Evolutionary conservation across 768 basidiomycete genomes (phyloP), one percentile per base, ranked within the genome.

Genomic region (Polyporus arcularius): DNA sequence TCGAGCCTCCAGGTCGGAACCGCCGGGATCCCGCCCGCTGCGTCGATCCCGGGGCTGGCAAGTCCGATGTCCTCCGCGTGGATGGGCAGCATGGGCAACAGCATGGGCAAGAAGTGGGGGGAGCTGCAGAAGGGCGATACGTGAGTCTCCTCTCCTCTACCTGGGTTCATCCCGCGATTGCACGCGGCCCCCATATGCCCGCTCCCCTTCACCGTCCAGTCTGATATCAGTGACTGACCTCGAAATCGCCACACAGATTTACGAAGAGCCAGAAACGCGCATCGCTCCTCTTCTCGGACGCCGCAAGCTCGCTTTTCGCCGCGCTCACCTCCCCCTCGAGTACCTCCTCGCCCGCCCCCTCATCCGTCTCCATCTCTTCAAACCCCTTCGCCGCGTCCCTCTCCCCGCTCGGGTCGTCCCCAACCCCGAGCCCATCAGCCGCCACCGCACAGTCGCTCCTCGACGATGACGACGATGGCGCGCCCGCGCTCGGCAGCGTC

Each of bases 261-360:
- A 76, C 84, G 16, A 88, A 85, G 65, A 79, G 76, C 66, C 86
- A 86, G 60, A 89, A 88, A 72, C 85, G 88, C 21, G 88, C 88
- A 0, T 88, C 88, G 0, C 64, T 82, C 1, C 78, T 90, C 32
- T 68, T 90, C 55, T 82, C 86, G 0, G 89, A 89, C 68, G 82
- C 89, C 18, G 86, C 86, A 5, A 79, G 80, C 61, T 79, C 82
- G 42, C 75, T 86, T 39, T 79, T 79, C 10, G 77, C 81, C 3
- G 85, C 80, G 7, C 77, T 81, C 2, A 63, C 75, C 14, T 72
- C 77, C 0, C 73, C 74, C 14, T 60, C 65, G 28, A 65, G 78
- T 3, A 64, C 72, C 11, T 42, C 51, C 5, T 69, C 53, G 52
- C n/a, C 69, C 58, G 45, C 71, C 71, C 14, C 61, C 71, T 7